Conservation (phyloP, 768 basidiomycete genomes). For the Gymnopilus junonius region DNA sequence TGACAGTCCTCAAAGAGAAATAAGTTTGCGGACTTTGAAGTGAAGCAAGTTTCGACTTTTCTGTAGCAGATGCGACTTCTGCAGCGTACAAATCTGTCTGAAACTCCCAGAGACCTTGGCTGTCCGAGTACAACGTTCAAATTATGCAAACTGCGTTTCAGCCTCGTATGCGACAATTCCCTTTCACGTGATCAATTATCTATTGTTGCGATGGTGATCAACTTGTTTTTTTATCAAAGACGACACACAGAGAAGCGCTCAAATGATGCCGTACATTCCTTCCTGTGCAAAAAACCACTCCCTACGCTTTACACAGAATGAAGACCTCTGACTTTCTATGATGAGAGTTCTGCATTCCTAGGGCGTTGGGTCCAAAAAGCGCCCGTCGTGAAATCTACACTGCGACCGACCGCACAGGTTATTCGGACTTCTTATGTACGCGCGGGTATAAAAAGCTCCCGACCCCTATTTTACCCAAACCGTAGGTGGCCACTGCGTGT, state of each 20-base stretch:
- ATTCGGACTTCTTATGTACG: not conserved
- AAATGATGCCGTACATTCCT: not conserved
- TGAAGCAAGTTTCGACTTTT: slow-evolving; percentile 8
- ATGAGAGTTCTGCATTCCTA: not conserved
- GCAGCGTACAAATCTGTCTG: slow-evolving; percentile 7
- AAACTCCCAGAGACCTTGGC: slow-evolving; percentile 4
- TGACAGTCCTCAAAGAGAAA: slow-evolving; percentile 2
- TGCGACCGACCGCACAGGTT: not conserved
- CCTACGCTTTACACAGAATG: not conserved
- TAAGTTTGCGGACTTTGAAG: not conserved
- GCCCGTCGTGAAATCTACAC: not conserved
- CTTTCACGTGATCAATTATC: slow-evolving; percentile 19
- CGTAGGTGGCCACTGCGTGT: not conserved
- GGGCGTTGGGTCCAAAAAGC: not conserved
- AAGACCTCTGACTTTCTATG: too few relatives aligned
- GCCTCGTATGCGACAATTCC: not conserved
- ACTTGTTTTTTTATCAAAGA: not conserved
- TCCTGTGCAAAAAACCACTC: not conserved
- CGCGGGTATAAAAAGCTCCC: not conserved
- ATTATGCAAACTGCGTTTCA: slow-evolving; percentile 1
- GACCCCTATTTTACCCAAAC: not conserved
- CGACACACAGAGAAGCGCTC: not conserved
- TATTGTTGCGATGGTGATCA: slow-evolving; percentile 21
- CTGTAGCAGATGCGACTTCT: slow-evolving; percentile 4
- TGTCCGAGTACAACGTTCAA: not conserved